phyloP scores from a whole-genome alignment of 495 filamentous ascomycete species.

The Cudoniella acicularis region DNA sequence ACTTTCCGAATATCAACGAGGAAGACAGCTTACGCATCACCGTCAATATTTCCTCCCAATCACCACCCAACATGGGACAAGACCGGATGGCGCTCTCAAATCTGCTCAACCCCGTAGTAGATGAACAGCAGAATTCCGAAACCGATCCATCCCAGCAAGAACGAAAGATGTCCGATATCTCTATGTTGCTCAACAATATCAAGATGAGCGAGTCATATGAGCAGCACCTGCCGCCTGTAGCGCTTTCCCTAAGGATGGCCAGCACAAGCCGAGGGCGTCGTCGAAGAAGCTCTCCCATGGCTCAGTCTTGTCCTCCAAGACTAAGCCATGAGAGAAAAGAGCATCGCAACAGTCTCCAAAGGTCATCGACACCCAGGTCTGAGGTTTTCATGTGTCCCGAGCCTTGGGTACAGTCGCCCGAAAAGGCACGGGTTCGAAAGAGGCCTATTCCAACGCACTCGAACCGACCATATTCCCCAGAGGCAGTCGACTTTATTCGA shows the following conservation, averaged over 20 bases:
- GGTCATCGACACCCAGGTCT: too few relatives aligned
- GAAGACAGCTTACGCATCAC: neutral
- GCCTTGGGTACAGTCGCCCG: neutral
- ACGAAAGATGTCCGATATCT: neutral
- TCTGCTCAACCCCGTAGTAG: neutral
- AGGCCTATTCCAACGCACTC: constrained; percentile 2
- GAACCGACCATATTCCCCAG: constrained; percentile 16
- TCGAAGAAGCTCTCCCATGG: too few relatives aligned
- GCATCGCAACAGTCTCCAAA: too few relatives aligned
- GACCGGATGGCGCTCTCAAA: neutral
- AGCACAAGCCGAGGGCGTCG: too few relatives aligned
- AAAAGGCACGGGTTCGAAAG: neutral
- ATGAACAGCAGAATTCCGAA: neutral
- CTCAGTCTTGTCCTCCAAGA: too few relatives aligned
- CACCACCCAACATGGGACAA: neutral
- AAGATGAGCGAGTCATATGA: too few relatives aligned
- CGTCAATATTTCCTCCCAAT: neutral
- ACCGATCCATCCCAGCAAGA: neutral
- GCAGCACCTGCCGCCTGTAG: too few relatives aligned
- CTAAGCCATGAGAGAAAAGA: too few relatives aligned
- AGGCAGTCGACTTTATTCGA: constrained; percentile 17
- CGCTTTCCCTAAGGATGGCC: too few relatives aligned
- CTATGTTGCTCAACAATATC: too few relatives aligned
- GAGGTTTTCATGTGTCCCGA: too few relatives aligned
- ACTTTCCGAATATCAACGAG: neutral